Conservation (phyloP, 768 basidiomycete genomes). For the Erythrobasidium yunnanense region DNA sequence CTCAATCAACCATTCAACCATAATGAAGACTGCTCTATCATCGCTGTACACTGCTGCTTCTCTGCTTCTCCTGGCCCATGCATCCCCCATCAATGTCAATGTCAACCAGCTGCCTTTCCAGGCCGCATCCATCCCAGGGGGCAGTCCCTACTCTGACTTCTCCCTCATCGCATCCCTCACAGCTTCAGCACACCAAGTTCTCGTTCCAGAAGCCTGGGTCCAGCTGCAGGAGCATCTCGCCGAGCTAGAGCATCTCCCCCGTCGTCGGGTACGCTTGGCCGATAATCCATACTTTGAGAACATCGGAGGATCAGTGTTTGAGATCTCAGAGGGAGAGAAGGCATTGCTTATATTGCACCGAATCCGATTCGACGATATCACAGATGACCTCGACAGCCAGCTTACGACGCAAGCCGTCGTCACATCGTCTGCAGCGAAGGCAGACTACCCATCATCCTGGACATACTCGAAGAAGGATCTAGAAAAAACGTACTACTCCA, state of each 20-base stretch:
- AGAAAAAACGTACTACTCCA: slow-evolving; percentile 23
- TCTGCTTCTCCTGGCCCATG: too few relatives aligned
- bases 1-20: too few relatives aligned
- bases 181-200: not conserved
- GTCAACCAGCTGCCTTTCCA: slow-evolving; percentile 6
- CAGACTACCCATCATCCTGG: slow-evolving; percentile 24
- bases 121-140: not conserved
- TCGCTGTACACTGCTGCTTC: not conserved
- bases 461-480: slow-evolving; percentile 27
- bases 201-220: not conserved
- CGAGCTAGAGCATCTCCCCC: too few relatives aligned
- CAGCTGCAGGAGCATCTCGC: not conserved
- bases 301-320: too few relatives aligned
- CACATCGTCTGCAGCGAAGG: not conserved
- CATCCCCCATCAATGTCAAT: not conserved
- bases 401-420: not conserved
- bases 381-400: slow-evolving; percentile 22
- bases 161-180: not conserved
- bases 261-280: slow-evolving; percentile 7
- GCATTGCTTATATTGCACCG: slow-evolving; percentile 29
- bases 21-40: not conserved
- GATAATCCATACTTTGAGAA: too few relatives aligned
- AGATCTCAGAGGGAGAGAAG: slow-evolving; percentile 36
- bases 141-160: not conserved
- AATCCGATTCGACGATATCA: slow-evolving; percentile 34